These are phyloP conservation scores for Chalciporus sphaerocephalus DNA, from an alignment of 768 basidiomycete genomes.

Conservation along the genomic window DNA sequence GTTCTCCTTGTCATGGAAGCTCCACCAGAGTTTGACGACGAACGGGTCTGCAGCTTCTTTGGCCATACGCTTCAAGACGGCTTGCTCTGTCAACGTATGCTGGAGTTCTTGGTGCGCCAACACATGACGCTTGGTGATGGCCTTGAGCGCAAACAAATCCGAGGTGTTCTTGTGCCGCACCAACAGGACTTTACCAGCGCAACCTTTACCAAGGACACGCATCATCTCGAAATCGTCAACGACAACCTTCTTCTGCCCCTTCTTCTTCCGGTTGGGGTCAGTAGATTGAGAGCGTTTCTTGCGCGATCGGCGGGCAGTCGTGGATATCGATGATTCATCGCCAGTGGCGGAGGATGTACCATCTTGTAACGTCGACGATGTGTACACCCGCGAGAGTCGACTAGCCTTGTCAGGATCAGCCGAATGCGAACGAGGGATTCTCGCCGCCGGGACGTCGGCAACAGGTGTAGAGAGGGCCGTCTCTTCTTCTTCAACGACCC, in stretches of 20 bases:
- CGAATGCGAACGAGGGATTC: slow-evolving; percentile 76
- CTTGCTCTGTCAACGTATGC: slow-evolving; percentile 95
- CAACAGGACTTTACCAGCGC: slow-evolving; percentile 93
- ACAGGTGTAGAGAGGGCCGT: slow-evolving; percentile 36
- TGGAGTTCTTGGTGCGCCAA: slow-evolving; percentile 94
- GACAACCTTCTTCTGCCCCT: slow-evolving; percentile 58
- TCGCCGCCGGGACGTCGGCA: slow-evolving; percentile 34
- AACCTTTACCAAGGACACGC: slow-evolving; percentile 94
- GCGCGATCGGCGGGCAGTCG: slow-evolving; percentile 41
- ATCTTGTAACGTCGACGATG: slow-evolving; percentile 48
- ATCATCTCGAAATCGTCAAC: slow-evolving; percentile 97
- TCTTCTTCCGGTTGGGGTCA: slow-evolving; percentile 52
- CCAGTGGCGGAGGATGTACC: slow-evolving; percentile 56
- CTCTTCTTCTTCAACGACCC: slow-evolving; percentile 27
- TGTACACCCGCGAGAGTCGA: slow-evolving; percentile 56
- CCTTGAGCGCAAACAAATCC: slow-evolving; percentile 89
- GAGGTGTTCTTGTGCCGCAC: slow-evolving; percentile 73
- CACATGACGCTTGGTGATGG: slow-evolving; percentile 96
- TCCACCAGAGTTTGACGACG: slow-evolving; percentile 94
- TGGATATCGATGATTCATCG: slow-evolving; percentile 71
- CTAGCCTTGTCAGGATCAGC: slow-evolving; percentile 67
- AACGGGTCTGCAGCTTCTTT: slow-evolving; percentile 87
- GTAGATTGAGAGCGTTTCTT: slow-evolving; percentile 53
- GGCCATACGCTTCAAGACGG: slow-evolving; percentile 91
- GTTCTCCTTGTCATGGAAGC: slow-evolving; percentile 97